Base-by-base conservation (phyloP, 176 grass and related monocot species). In the Oropetium thomaeum region DNA sequence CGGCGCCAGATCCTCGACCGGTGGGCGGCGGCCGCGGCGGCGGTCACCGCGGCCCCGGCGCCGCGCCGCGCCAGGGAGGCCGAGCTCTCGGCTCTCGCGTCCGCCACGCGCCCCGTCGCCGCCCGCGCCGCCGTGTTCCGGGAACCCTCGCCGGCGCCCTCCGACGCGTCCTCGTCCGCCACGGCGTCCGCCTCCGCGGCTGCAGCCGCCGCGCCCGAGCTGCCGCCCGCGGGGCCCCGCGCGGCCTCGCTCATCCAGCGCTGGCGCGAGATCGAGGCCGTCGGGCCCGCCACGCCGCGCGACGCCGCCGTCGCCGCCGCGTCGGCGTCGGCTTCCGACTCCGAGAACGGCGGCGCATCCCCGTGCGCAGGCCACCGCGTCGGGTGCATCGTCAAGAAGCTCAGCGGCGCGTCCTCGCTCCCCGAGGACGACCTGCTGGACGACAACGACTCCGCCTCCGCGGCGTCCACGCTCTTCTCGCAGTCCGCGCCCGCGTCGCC, bases 171-270 rank as follows among this genome's bases (percentile, higher is more conserved):
- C 2, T 68, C 80, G 0, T n/a, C 58, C 19, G n/a, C n/a, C n/a
- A n/a, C n/a, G n/a, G n/a, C n/a, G n/a, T n/a, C n/a, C n/a, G n/a
- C n/a, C n/a, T n/a, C n/a, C 16, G 58, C 15, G 4, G 38, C 51
- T n/a, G 14, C 20, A 22, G 15, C 48, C 25, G 14, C 52, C 3
- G 33, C 62, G 5, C 13, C 66, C 59, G 77, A 96, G 7, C 65
- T 82, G 22, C 86, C 78, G 1, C 79, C 79, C 10, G 22, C 79
- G 22, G 92, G 83, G 9, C 88, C 88, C n/a, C 91, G 96, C 0
- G 91, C 96, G 8, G 94, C 96, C 0, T 98, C 96, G 58, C 76
- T 98, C 59, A 98, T 98, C 49, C 96, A 98, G 79, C 93, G 88
- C 38, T 98, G 96, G 96, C 81, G 96, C 75, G 96, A 92, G 80